A percentile compares a stretch with the other conserved stretches of the same genome.
phyloP scores from a whole-genome alignment of 192 early-diverging fungal species.

The Neocallimastix lanati region DNA sequence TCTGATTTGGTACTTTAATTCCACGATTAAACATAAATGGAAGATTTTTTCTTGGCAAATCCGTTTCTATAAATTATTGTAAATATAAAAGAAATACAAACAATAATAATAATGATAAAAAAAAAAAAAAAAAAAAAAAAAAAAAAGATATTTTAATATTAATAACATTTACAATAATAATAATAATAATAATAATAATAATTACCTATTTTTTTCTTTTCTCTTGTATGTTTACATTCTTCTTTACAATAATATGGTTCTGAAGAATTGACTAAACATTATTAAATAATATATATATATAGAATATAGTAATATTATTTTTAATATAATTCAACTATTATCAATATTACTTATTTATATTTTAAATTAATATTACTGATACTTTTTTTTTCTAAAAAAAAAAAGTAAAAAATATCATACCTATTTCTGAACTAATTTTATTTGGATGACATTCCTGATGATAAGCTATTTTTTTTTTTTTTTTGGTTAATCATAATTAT shows the following conservation, averaged over 20 bases:
- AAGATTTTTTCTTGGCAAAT: background rate
- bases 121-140: no score
- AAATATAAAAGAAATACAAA: no score
- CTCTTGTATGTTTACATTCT: background rate
- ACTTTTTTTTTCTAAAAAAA: no score
- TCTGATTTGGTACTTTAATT: background rate
- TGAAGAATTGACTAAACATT: background rate
- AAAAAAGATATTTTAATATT: slow-evolving; percentile 11
- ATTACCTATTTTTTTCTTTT: background rate
- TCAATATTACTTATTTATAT: no score
- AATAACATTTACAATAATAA: slow-evolving; percentile 6
- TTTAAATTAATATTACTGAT: no score
- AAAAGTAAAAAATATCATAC: no score
- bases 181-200: background rate
- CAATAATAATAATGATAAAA: no score
- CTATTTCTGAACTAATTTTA: background rate
- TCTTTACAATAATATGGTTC: background rate
- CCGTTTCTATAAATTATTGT: background rate
- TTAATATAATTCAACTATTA: no score
- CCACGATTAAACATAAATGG: background rate
- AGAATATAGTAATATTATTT: no score
- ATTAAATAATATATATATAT: no score
- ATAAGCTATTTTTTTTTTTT: no score
- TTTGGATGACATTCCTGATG: background rate
- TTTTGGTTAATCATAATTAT: no score